Evolutionary conservation across 352 stramenopile species (phyloP).

Genomic region (Phytophthora chlamydospora): DNA sequence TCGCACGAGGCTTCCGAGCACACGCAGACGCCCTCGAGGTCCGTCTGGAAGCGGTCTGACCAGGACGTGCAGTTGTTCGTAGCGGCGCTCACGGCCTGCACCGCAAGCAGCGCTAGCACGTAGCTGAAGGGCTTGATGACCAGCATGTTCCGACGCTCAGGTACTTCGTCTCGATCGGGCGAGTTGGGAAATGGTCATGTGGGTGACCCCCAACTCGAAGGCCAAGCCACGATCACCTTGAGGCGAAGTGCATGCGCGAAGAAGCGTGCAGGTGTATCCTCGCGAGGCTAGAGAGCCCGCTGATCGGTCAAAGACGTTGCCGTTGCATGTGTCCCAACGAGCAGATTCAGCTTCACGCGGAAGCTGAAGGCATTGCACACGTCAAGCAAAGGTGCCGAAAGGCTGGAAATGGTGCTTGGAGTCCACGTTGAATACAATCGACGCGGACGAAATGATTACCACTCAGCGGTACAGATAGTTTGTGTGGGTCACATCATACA

Average conservation of each 20-base stretch:
- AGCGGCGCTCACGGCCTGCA: conserved; percentile 12
- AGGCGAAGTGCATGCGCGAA: conserved; percentile 1
- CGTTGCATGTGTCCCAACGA: conserved; percentile 20
- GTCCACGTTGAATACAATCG: conserved; percentile 12
- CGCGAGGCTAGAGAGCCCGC: conserved; percentile 18
- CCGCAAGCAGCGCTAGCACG: conserved; percentile 23
- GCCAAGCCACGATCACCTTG: background rate
- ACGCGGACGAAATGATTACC: conserved; percentile 22
- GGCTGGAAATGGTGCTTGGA: background rate
- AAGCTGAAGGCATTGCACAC: conserved; percentile 32
- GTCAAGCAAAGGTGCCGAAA: background rate
- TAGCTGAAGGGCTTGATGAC: conserved; percentile 27
- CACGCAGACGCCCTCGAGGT: conserved; percentile 59
- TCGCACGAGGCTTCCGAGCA: conserved; percentile 60
- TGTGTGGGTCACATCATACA: background rate
- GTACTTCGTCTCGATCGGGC: conserved; percentile 22
- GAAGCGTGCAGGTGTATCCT: conserved; percentile 28
- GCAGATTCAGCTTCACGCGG: conserved; percentile 35
- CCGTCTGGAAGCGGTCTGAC: conserved; percentile 48
- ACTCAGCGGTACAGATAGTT: background rate
- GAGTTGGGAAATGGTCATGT: conserved; percentile 29
- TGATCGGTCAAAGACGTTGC: conserved; percentile 9
- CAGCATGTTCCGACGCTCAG: conserved; percentile 25
- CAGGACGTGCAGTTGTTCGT: conserved; percentile 47
- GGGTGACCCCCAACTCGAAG: background rate